Base-by-base conservation (phyloP, 345 rosid species). In the Sonneratia alba region DNA sequence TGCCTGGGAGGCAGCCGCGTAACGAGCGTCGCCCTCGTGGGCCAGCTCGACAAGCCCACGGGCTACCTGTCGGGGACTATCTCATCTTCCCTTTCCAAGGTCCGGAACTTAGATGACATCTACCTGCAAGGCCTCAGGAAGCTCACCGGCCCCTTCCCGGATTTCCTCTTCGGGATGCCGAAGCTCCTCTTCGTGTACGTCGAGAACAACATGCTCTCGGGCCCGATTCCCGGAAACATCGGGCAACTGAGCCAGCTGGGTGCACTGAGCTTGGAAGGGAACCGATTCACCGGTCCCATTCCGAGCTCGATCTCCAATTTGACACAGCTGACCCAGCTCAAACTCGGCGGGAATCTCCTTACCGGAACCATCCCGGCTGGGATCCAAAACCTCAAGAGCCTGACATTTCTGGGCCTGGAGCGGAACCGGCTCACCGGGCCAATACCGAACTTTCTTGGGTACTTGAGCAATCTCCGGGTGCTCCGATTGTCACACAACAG, bases 131-230 rank as follows among this genome's bases (percentile, higher is more conserved):
- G 86, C 75, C 85, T 86, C 72, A 71, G 77, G 78, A 83, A 87
- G 75, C 75, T 92, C 73, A 79, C 91, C 37, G 98, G 98, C 22
- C 9, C 70, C 3, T 90, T 90, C n/a, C 98, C 98, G 32, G 82
- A 71, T 10, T 42, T 82, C 56, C 13, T 90, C 16, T 85, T 84
- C 74, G 74, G 77, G 37, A 66, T 92, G 24, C 91, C 91, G n/a
- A 63, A 81, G 3, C 81, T 92, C 38, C 49, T 68, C 15, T 88
- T 0, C 70, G 72, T 92, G 3, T 88, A 88, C 84, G 75, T 92
- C 6, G 91, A 87, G 55, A 79, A 88, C 76, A 88, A 78, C 84
- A 78, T 66, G 76, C 87, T 90, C 71, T 87, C 89, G 45, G 98
- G 98, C 76, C 86, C 66, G 22, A 38, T 85, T 34, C 92, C 96